Conservation (phyloP, 345 rosid genomes). For the Abelmoschus esculentus region DNA sequence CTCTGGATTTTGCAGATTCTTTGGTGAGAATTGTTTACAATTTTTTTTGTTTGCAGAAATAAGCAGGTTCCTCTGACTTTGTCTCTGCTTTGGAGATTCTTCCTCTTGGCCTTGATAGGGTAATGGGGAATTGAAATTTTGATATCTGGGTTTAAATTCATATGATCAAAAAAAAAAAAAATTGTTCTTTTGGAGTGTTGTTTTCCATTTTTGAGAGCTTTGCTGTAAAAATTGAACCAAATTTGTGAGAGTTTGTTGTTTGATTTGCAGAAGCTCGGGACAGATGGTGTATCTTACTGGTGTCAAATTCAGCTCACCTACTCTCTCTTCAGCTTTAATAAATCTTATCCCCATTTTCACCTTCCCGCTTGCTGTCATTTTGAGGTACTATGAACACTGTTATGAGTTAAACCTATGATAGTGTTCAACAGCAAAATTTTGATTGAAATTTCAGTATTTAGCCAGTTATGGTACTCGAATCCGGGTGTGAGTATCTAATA, state of each 20-base stretch:
- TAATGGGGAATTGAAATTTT: constrained; percentile 2
- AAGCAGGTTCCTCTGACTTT: constrained; percentile 23
- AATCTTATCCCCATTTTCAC: constrained; percentile 42
- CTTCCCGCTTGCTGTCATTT: constrained; percentile 27
- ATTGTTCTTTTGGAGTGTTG: neutral
- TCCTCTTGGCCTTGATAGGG: constrained; percentile 37
- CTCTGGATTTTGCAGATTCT: neutral
- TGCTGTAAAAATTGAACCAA: neutral
- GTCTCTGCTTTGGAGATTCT: constrained; percentile 25
- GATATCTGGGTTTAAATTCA: neutral
- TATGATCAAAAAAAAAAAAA: too few species aligned
- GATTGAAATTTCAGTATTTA: neutral
- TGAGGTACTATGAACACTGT: constrained; percentile 16
- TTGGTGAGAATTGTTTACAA: neutral
- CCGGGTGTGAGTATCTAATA: neutral
- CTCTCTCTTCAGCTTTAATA: constrained; percentile 42
- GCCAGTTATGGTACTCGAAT: neutral
- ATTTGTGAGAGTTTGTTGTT: neutral
- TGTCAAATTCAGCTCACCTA: constrained; percentile 34
- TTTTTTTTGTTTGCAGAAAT: constrained; percentile 22
- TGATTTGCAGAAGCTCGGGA: constrained; percentile 29
- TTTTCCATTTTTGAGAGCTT: neutral
- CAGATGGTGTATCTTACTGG: constrained; percentile 22
- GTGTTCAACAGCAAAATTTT: neutral
- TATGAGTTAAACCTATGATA: neutral